Evolutionary conservation across 2,329 filamentous ascomycete species (phyloP).

Genomic region (Phaeosphaeria sp.): DNA sequence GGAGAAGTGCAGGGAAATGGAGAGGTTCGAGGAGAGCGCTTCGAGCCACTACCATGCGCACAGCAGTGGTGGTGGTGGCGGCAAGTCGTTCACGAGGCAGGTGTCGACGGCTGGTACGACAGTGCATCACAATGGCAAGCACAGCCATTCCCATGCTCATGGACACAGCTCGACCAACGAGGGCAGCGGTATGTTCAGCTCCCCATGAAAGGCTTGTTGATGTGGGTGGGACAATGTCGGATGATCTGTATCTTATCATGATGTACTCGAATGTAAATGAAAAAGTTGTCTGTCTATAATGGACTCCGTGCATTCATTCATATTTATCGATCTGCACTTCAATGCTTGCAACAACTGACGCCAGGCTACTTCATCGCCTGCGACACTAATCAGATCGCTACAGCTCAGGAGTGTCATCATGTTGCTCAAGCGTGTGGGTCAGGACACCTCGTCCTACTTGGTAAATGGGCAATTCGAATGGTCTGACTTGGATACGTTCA

Average conservation of each 20-base stretch:
- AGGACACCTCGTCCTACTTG: too few relatives aligned
- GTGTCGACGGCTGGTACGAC: conserved; percentile 23
- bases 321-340: too few relatives aligned
- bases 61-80: conserved; percentile 7
- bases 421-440: too few relatives aligned
- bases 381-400: too few relatives aligned
- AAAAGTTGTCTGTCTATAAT: not conserved
- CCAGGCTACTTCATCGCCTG: too few relatives aligned
- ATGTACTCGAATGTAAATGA: not conserved
- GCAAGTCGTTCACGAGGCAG: conserved; percentile 17
- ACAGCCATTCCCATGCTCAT: conserved; percentile 6
- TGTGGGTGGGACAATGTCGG: not conserved
- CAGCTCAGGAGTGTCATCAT: too few relatives aligned
- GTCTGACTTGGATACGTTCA: too few relatives aligned
- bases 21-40: conserved; percentile 26
- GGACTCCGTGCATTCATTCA: too few relatives aligned
- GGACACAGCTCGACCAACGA: not conserved
- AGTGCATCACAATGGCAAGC: conserved; percentile 20
- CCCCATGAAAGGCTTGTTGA: not conserved
- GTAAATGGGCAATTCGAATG: too few relatives aligned
- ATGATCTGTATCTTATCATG: not conserved
- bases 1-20: conserved; percentile 34
- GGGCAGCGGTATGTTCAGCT: conserved; percentile 7
- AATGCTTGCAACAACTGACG: too few relatives aligned
- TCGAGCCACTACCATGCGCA: conserved; percentile 20